Evolutionary conservation across 768 basidiomycete genomes (phyloP), one percentile per base, ranked within the genome.

Genomic region (Grammothele lineata): DNA sequence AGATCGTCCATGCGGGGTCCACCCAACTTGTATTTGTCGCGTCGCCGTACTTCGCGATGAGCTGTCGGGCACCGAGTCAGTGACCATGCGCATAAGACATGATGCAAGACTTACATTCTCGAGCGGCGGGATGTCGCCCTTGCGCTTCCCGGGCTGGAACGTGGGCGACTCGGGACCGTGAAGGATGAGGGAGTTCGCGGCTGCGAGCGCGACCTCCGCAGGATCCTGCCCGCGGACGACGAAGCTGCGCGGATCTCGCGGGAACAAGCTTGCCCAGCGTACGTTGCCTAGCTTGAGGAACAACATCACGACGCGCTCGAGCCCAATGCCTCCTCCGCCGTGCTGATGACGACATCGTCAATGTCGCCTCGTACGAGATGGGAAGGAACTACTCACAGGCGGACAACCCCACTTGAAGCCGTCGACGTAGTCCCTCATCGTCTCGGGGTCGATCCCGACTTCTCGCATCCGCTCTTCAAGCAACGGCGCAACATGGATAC

Each of bases 231-330:
- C 61, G 25, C 43, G 44, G 52, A 50, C 55, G 41, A 50, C 12
- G 77, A 97, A 73, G 47, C 94, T 78, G 71, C 88, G 93, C 38
- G 96, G 96, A 70, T 99, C 96, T 57, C 96, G 80, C 11, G 96
- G 96, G 82, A 98, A 96, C 59, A 98, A 63, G 18, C 86, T 87
- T 21, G 92, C 92, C 48, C 91, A 75, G 44, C 95, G 77, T 58
- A 98, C 88, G 71, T 98, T 94, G 68, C 86, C 88, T 50, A 99
- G 77, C 70, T 95, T 93, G 65, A 99, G 73, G 80, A 93, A 98
- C 52, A 99, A 72, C 93, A 98, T 97, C 60, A 98, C 70, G 32
- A 99, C 90, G 43, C 92, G 87, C 66, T 96, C 93, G 48, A 94
- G 75, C 39, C 91, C 94, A 52, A 98, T 88, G 41, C 95, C 95